phyloP scores from a whole-genome alignment of 768 basidiomycete genomes.

The Glaciozyma martinii region DNA sequence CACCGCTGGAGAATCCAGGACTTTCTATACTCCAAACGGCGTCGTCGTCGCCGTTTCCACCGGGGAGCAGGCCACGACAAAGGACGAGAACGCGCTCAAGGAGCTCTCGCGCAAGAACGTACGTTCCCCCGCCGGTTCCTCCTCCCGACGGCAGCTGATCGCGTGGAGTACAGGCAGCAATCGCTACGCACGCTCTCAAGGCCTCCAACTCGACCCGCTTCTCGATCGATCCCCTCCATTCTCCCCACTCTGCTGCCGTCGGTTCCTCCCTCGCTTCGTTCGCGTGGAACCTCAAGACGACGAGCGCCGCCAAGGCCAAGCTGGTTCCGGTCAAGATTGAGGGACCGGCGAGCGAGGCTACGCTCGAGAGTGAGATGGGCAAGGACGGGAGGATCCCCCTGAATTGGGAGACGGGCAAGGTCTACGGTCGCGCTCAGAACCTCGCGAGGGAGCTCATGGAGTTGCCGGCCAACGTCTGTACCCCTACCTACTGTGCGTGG shows the following conservation, averaged over 20 bases:
- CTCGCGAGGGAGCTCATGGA: slow-evolving; percentile 58
- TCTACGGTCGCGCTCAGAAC: slow-evolving; percentile 44
- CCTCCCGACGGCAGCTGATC: slow-evolving; percentile 31
- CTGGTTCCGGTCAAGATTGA: slow-evolving; percentile 63
- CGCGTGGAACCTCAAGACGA: slow-evolving; percentile 29
- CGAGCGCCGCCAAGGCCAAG: slow-evolving; percentile 45
- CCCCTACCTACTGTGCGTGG: background rate
- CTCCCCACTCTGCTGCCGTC: slow-evolving; percentile 49
- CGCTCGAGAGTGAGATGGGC: slow-evolving; percentile 46
- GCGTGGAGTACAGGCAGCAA: slow-evolving; percentile 60
- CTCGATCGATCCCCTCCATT: slow-evolving; percentile 49
- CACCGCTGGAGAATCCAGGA: slow-evolving; percentile 34
- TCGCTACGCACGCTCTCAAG: slow-evolving; percentile 61
- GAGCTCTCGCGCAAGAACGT: slow-evolving; percentile 14
- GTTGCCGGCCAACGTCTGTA: slow-evolving; percentile 57
- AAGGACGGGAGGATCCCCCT: slow-evolving; percentile 42
- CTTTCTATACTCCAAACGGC: slow-evolving; percentile 40
- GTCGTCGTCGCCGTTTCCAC: slow-evolving; percentile 22
- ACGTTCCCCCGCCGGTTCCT: background rate
- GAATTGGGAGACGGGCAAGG: slow-evolving; percentile 59
- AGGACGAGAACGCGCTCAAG: slow-evolving; percentile 22
- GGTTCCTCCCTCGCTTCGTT: slow-evolving; percentile 58
- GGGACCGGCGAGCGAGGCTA: slow-evolving; percentile 8
- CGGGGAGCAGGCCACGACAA: background rate
- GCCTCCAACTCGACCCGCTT: slow-evolving; percentile 52